phyloP scores from a whole-genome alignment of 306 rosid genomes.

The Dryas octopetala region DNA sequence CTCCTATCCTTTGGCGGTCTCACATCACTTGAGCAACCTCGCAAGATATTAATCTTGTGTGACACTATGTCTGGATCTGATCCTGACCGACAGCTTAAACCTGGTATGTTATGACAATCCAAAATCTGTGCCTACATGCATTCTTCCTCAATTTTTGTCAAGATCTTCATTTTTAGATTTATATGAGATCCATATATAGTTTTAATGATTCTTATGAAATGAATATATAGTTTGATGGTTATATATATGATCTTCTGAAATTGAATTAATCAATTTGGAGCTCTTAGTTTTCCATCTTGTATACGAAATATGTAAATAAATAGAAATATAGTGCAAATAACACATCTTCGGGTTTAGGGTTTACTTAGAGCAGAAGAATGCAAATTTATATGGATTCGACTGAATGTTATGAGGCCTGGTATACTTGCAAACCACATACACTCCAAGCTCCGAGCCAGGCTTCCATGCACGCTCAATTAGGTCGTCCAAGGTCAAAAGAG shows the following conservation, averaged over 20 bases:
- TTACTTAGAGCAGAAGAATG: not conserved
- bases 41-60: conserved; percentile 48
- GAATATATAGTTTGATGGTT: not conserved
- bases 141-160: not conserved
- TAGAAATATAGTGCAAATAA: not conserved
- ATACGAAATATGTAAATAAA: not conserved
- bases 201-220: not conserved
- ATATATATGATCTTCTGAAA: not conserved
- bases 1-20: conserved; percentile 36
- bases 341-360: conserved; percentile 8
- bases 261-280: not conserved
- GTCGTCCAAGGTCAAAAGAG: not conserved
- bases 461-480: not conserved
- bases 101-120: conserved; percentile 27
- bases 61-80: conserved; percentile 50
- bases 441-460: not conserved
- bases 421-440: not conserved
- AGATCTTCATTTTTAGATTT: not conserved
- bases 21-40: conserved; percentile 24
- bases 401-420: no score
- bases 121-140: not conserved
- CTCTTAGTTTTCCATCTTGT: not conserved
- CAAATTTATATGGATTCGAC: not conserved
- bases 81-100: conserved; percentile 41
- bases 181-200: not conserved